Evolutionary conservation across 2,329 filamentous ascomycete genomes (phyloP).

Genomic region (Clonostachys byssicola): DNA sequence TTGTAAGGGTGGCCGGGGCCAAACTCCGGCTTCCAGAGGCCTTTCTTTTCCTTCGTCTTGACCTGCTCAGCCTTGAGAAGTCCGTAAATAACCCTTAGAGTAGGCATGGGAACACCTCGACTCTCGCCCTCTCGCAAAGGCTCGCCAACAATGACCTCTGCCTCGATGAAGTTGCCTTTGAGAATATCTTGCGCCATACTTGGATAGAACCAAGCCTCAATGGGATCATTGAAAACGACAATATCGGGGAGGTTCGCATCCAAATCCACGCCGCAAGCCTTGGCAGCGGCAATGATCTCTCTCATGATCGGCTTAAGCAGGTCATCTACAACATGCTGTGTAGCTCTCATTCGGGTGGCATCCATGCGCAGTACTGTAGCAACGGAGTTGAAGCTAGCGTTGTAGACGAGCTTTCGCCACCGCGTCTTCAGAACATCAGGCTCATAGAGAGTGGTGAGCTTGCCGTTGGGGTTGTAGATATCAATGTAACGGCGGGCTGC

Average conservation of each 20-base stretch:
- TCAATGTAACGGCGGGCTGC: conserved; percentile 35
- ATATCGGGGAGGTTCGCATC: conserved; percentile 34
- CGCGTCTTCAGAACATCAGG: conserved; percentile 32
- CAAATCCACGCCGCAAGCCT: conserved; percentile 32
- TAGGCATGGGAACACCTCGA: conserved; percentile 41
- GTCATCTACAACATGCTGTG: conserved; percentile 34
- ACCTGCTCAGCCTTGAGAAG: conserved; percentile 42
- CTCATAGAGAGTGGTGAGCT: conserved; percentile 33
- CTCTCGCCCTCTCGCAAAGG: conserved; percentile 39
- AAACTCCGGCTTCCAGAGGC: conserved; percentile 15
- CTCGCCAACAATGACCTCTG: conserved; percentile 49
- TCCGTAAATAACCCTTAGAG: conserved; percentile 40
- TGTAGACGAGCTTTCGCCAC: conserved; percentile 47
- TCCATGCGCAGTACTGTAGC: conserved; percentile 46
- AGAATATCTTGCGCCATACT: conserved; percentile 49
- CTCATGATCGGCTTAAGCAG: conserved; percentile 48
- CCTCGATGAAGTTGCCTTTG: conserved; percentile 35
- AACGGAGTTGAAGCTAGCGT: conserved; percentile 47
- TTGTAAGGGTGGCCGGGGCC: conserved; percentile 12
- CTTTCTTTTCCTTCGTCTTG: conserved; percentile 35
- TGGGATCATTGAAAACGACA: conserved; percentile 42
- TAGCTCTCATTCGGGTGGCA: conserved; percentile 41
- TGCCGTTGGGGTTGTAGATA: conserved; percentile 40
- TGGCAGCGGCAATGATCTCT: conserved; percentile 43
- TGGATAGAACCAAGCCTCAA: conserved; percentile 41